These are phyloP conservation scores for Candida ipomoeae DNA, from an alignment of 805 yeast genomes.

Conservation along the genomic window DNA sequence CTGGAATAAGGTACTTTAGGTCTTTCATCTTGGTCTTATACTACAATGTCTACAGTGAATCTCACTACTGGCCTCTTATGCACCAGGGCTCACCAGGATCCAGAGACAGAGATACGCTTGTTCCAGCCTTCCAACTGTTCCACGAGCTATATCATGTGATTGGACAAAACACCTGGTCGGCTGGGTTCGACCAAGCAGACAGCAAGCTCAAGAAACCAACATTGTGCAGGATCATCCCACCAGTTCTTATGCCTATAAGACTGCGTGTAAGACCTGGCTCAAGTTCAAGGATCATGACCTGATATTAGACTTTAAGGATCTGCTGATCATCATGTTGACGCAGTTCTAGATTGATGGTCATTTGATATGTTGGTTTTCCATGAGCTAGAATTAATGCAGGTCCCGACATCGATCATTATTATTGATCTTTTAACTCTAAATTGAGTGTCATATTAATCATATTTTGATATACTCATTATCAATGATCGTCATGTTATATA, in stretches of 20 bases:
- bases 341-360: no score
- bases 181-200: constrained; percentile 13
- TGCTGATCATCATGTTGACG: no score
- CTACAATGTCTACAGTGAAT: constrained; percentile 29
- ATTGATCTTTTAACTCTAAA: no score
- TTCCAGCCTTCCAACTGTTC: constrained; percentile 35
- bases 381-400: no score
- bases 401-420: no score
- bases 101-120: constrained; percentile 35
- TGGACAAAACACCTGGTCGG: constrained; percentile 21
- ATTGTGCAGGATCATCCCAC: constrained; percentile 23
- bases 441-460: no score
- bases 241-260: constrained; percentile 6
- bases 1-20: constrained; percentile 28
- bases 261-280: constrained; percentile 16
- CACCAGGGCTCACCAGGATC: constrained; percentile 34
- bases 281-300: constrained; percentile 15
- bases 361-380: no score
- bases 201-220: constrained; percentile 19
- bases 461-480: no score
- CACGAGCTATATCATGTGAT: constrained; percentile 29
- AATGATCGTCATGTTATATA: no score
- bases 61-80: constrained; percentile 26
- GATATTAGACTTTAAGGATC: not conserved
- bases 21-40: constrained; percentile 28